A percentile compares a stretch with the other conserved stretches of the same genome.
Conservation (phyloP, 164 flowering plant species). For the Euptelea pleiosperma region DNA sequence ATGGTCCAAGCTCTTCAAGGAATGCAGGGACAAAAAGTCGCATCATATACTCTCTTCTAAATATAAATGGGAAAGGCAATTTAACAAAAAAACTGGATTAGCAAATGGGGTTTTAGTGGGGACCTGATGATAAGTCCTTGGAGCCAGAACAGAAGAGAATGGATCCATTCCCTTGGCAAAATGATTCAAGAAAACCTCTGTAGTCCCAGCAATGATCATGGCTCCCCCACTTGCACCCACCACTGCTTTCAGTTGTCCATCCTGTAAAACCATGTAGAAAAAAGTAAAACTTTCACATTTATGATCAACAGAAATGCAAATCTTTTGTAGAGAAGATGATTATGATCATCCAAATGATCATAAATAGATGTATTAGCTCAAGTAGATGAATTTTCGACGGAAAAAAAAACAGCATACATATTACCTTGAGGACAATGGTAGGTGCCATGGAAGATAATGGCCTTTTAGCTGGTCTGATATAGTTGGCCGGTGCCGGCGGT, state of each 20-base stretch:
- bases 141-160: conserved; percentile 49
- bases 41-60: too few species aligned
- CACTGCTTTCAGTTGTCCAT: conserved; percentile 44
- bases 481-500: conserved; percentile 62
- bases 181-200: conserved; percentile 60
- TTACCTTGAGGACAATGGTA: conserved; percentile 55
- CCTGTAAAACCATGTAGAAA: conserved; percentile 25
- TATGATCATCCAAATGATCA: too few species aligned
- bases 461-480: conserved; percentile 52
- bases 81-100: not conserved
- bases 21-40: too few species aligned
- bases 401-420: too few species aligned
- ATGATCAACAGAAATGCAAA: too few species aligned
- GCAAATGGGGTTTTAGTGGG: not conserved
- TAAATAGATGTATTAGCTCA: not conserved
- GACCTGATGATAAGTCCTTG: conserved; percentile 68
- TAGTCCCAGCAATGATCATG: conserved; percentile 44
- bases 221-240: conserved; percentile 68
- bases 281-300: too few species aligned
- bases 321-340: too few species aligned
- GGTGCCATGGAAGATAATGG: conserved; percentile 80
- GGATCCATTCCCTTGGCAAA: conserved; percentile 58
- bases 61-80: not conserved
- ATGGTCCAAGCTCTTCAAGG: too few species aligned
- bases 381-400: too few species aligned